Evolutionary conservation across 495 filamentous ascomycete species (phyloP), one percentile per base, ranked within the genome.

Genomic region (Penicillium simplicissimum): DNA sequence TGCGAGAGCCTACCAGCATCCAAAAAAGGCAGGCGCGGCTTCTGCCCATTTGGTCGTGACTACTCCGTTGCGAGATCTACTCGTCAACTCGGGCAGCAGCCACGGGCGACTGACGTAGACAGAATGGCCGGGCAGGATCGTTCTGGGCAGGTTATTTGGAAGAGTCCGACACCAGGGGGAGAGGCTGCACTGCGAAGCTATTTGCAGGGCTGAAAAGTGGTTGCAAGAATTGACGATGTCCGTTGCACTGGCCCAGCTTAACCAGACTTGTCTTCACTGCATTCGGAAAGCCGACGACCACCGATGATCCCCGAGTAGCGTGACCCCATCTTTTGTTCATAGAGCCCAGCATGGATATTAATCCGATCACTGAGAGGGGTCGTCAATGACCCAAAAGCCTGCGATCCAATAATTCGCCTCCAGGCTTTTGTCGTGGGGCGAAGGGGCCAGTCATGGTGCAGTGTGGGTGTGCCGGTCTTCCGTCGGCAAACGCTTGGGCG

Each of bases 271-370:
- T 58, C 17, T 35, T 53, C n/a, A 53, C 51, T 42, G 55, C 33
- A 60, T 19, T 42, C 58, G 62, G 56, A 66, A 28, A 31, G 51
- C 66, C 66, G 66, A 69, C 60, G 55, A 64, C 52, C 43, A 62
- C 67, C 67, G 67, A 67, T 52, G 35, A 57, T 28, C 31, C 51
- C 67, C 67, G 67, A 69, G 40, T 48, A 69, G 40, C 40, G 48
- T 14, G 13, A 42, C 48, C 21, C 42, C 21, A 17, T 52, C 31
- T 38, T 42, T 37, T 52, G 21, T 55, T 42, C 3, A 58, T 37
- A 17, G 8, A 17, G 17, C 21, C 23, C n/a, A 52, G 34, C 59
- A 37, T 54, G 59, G 66, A 68, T 66, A 45, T 19, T 48, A 57
- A 60, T 66, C 59, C 63, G 66, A 57, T 17, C 13, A 14, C 21